Evolutionary conservation across 441 rosid species (phyloP).

Genomic region (Rhodomyrtus psidioides): DNA sequence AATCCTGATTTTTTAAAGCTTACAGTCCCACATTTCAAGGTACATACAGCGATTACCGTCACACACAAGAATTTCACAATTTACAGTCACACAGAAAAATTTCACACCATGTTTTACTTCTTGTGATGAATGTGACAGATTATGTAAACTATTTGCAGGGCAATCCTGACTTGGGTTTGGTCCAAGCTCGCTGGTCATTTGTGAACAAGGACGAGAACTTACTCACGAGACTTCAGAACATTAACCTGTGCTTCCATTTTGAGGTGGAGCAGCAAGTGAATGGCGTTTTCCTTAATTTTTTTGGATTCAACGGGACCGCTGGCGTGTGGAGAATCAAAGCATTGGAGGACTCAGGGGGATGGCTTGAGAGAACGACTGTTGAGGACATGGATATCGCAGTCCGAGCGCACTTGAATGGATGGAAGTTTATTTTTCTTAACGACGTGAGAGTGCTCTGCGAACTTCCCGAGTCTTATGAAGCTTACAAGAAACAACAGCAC

Average conservation of each 20-base stretch:
- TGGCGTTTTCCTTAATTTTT: constrained; percentile 68
- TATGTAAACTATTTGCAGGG: constrained; percentile 38
- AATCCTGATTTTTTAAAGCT: constrained; percentile 60
- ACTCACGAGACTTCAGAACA: constrained; percentile 82
- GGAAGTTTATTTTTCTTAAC: constrained; percentile 78
- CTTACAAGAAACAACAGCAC: constrained; percentile 91
- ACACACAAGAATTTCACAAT: not conserved
- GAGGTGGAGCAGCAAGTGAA: constrained; percentile 97
- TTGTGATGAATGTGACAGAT: not conserved
- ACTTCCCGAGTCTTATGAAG: constrained; percentile 87
- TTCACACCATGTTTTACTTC: not conserved
- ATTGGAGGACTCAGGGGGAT: constrained; percentile 82
- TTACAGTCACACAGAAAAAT: no score
- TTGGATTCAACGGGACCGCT: constrained; percentile 94
- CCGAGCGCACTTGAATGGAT: constrained; percentile 79
- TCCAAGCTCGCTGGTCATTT: constrained; percentile 91
- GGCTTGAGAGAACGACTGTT: constrained; percentile 93
- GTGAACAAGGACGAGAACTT: constrained; percentile 93
- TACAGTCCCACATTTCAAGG: constrained; percentile 79
- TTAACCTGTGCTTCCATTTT: constrained; percentile 83
- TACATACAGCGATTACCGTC: constrained; percentile 3
- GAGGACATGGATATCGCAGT: constrained; percentile 98
- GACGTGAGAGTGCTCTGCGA: constrained; percentile 84
- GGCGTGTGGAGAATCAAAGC: constrained; percentile 96
- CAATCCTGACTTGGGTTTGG: constrained; percentile 73